Evolutionary conservation across 2,329 filamentous ascomycete genomes (phyloP).

Genomic region (Hymenoscyphus salicellus): DNA sequence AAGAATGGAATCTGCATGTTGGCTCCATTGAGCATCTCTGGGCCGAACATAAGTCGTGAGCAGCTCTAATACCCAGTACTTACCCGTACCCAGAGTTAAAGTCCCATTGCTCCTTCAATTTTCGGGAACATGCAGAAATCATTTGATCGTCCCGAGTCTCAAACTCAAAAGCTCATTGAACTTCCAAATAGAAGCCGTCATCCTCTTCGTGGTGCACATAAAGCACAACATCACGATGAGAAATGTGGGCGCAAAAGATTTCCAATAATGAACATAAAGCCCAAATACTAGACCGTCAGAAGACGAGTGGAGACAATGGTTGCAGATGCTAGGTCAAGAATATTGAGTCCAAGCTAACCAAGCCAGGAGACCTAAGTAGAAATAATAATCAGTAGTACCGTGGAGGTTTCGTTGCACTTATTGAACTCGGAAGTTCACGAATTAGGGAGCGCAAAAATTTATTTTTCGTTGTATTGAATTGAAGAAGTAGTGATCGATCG

Average conservation of each 20-base stretch:
- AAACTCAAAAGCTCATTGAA: not conserved
- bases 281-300: conserved; percentile 16
- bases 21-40: no score
- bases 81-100: no score
- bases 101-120: not conserved
- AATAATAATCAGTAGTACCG: conserved; percentile 14
- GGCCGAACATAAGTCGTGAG: no score
- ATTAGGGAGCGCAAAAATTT: conserved; percentile 5
- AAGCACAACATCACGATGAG: conserved; percentile 49
- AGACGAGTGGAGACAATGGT: conserved; percentile 1
- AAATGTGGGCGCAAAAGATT: conserved; percentile 42
- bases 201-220: conserved; percentile 51
- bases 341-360: conserved; percentile 7
- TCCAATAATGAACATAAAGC: conserved; percentile 22
- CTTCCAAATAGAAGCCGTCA: not conserved
- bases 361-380: conserved; percentile 13
- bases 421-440: conserved; percentile 6
- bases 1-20: no score
- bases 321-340: conserved; percentile 2
- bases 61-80: no score
- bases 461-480: conserved; percentile 12
- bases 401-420: conserved; percentile 10
- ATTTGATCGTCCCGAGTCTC: not conserved
- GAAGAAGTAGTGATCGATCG: conserved; percentile 26
- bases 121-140: not conserved